Base-by-base conservation (phyloP, 1,139 yeast genomes). In the Hemisphaericaspora lyxosophila region DNA sequence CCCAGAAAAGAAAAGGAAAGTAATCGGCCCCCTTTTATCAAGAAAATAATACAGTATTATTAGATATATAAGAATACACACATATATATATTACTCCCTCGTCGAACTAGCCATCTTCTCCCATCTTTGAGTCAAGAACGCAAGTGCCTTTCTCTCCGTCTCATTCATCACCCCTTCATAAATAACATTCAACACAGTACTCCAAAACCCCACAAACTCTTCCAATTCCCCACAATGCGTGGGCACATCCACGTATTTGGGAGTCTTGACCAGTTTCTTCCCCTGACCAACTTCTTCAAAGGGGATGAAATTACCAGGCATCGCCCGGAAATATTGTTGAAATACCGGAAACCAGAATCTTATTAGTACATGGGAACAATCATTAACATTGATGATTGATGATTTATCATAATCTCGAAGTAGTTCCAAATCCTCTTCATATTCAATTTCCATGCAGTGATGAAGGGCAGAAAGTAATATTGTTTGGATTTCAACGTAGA, bases 311-410 rank as follows among this genome's bases (percentile, higher is more conserved):
- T 30, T 38, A 8, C 31, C 35, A 6, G 47, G 48, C 16, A 39
- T 26, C 1, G 13, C 41, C 45, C 28, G 51, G 48, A 50, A 78
- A 70, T 72, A 73, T 3, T 63, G 75, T 5, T 71, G 58, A 51
- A 85, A 85, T 1, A 80, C 84, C 0, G 87, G 69, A 3, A 75
- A 53, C 78, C 85, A 75, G 50, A 71, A 80, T 37, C 73, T 53
- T 6, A 64, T 59, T 9, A 85, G 54, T 2, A 66, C 58, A 2
- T 55, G 48, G 1, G 72, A 59, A 27, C 80, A 70, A 40, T 73
- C 79, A 1, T 33, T 33, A n/a, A 84, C 50, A 2, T 62, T 57
- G 0, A 34, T 35, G 2, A 78, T 51, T 0, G 51, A 25, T 3
- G 60, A 47, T 13, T 62, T 59, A 18, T 71, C 59, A 50, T 80